These are phyloP conservation scores for Urochloa ruziziensis DNA, from an alignment of 176 grass and related monocot genomes.

Conservation along the genomic window DNA sequence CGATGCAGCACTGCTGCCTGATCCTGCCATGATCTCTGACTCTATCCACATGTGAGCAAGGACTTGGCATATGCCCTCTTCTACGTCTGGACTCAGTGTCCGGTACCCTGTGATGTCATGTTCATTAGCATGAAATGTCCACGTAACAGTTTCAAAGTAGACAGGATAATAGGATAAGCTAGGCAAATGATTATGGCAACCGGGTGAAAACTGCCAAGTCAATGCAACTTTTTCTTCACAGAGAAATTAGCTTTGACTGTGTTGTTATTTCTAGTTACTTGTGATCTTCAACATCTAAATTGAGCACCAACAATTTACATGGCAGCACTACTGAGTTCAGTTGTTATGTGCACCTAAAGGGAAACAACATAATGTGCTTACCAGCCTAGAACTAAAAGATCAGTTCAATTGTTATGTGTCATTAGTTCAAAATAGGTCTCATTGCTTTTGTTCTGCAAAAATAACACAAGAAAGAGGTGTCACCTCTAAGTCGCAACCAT, in stretches of 20 bases:
- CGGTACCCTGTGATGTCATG: conserved; percentile 54
- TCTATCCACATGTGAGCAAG: conserved; percentile 86
- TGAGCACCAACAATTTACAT: neutral
- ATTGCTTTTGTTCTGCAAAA: neutral
- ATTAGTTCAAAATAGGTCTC: neutral
- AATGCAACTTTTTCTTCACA: neutral
- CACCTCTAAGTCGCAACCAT: conserved; percentile 92
- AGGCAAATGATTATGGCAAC: neutral
- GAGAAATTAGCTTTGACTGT: neutral
- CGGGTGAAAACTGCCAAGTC: neutral
- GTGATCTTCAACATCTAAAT: neutral
- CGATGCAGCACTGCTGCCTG: conserved; percentile 40
- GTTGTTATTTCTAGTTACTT: conserved; percentile 1
- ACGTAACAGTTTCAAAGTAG: neutral
- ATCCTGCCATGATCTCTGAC: conserved; percentile 62
- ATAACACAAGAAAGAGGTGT: conserved; percentile 10
- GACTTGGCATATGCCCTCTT: conserved; percentile 90
- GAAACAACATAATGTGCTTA: neutral
- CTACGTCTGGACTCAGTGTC: conserved; percentile 63
- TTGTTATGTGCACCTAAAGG: no score
- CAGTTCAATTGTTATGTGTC: neutral
- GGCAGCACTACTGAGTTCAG: neutral
- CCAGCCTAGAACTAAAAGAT: neutral
- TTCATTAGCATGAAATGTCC: neutral
- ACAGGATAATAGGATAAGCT: neutral